Base-by-base conservation (phyloP, 495 filamentous ascomycete genomes). In the Aspergillus affinis region DNA sequence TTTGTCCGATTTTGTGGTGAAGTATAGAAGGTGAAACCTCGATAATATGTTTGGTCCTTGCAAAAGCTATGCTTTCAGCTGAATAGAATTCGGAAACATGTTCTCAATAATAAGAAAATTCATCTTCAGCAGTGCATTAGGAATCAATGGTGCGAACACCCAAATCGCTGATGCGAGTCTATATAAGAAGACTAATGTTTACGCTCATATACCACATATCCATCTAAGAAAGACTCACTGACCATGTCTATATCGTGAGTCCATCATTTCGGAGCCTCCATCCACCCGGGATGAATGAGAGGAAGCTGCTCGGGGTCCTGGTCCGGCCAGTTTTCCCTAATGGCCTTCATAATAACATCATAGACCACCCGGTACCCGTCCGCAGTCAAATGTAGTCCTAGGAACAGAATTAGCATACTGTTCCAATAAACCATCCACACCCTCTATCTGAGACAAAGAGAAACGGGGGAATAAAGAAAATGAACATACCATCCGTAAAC, bases 381-480 rank as follows among this genome's bases (percentile, higher is more conserved):
- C 2, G 84, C 77, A n/a, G 77, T 80, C 57, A 90, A 82, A 73
- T 90, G 88, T 52, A 90, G 71, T 9, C 86, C 86, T 89, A 51
- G 18, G 46, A 36, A 27, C 50, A 21, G 63, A 29, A 44, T 2
- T 29, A 30, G 64, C 68, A 30, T 63, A 56, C 49, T 59, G 9
- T 4, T 32, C 8, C 41, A 6, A 30, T 18, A 4, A 4, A 26
- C 4, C 23, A 26, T 26, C 46, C 46, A 48, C n/a, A 13, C 10
- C 46, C 2, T n/a, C 3, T 48, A 4, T 32, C 10, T 1, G 10
- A 32, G 6, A 7, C 30, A 53, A 29, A 36, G 19, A 36, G 15
- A 19, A 58, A 55, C 5, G 29, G n/a, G n/a, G n/a, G 50, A 32
- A 61, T 23, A 46, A 57, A 27, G 29, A 17, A 30, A 30, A 29